Base-by-base conservation (phyloP, 2,329 filamentous ascomycete species). In the Penicillium sp. region DNA sequence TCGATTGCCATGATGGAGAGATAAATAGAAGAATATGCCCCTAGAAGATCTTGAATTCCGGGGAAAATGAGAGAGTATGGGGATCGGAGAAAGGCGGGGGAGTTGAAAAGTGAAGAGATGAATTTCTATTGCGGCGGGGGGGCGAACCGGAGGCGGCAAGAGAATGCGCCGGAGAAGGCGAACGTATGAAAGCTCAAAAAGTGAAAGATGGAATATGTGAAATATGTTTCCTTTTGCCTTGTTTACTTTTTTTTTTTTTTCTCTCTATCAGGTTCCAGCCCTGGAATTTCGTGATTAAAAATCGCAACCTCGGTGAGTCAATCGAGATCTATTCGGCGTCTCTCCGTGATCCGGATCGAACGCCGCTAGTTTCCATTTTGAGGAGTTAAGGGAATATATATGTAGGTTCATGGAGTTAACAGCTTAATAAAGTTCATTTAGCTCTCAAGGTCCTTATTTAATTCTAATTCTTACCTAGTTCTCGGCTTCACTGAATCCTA, bases 1-100 rank as follows among this genome's bases (percentile, higher is more conserved):
- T 67, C 63, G 40, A 61, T 60, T 67, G 71, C 63, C 69, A 65
- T 64, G 68, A 64, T 41, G 54, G 37, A 51, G 16, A n/a, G 37
- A n/a, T 31, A 35, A 32, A 21, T 7, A n/a, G 40, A 35, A 27
- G 15, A 48, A 32, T 40, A 27, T 3, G 9, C 12, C 38, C 38
- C 9, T 38, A 21, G 13, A 12, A 10, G 31, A 38, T 12, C 35
- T 53, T n/a, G 2, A 37, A 42, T 54, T 35, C 31, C 37, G 45
- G 45, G 46, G 27, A 42, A 39, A 32, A 37, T 16, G 18, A 44
- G 25, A 32, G 32, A 41, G 31, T 52, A 31, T 50, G 46, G 49
- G 48, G 45, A 23, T 40, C 29, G 25, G 31, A 32, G 41, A 50
- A 50, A 45, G 42, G 55, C 37, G 59, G 52, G 50, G 50, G 42